These are phyloP conservation scores for Coelastrella sp. DNA, from an alignment of 139 green algal genomes.

Conservation along the genomic window DNA sequence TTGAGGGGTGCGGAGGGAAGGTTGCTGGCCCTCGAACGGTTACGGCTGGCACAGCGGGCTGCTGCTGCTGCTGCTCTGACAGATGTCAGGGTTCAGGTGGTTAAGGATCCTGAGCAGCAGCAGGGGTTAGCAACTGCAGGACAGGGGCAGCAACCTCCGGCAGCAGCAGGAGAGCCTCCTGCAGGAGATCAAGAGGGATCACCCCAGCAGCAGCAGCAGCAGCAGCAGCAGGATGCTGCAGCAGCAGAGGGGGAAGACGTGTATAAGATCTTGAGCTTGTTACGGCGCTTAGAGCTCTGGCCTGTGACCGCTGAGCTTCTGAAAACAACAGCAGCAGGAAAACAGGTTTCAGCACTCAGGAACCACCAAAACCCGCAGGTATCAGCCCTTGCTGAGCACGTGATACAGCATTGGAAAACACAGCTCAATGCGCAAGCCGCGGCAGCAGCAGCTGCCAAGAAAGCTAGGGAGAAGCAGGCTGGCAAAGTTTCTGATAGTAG, in stretches of 20 bases:
- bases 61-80: neutral
- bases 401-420: slow-evolving; percentile 49
- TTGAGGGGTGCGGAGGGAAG: neutral
- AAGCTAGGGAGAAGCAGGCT: neutral
- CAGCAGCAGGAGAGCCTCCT: neutral
- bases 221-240: neutral
- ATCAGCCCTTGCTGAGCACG: neutral
- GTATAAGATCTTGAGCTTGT: slow-evolving; percentile 25
- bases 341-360: slow-evolving; percentile 43
- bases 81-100: neutral
- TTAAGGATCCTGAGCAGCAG: neutral
- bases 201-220: neutral
- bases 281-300: slow-evolving; percentile 54
- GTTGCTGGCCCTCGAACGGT: neutral
- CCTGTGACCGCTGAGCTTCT: slow-evolving; percentile 45
- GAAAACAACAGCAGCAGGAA: slow-evolving; percentile 29
- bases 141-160: neutral
- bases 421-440: neutral
- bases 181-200: neutral
- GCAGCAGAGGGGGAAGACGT: slow-evolving; percentile 22
- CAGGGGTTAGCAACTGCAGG: neutral
- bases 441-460: neutral
- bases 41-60: neutral
- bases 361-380: slow-evolving; percentile 43
- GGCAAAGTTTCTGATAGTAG: neutral